A percentile compares a stretch with the other conserved stretches of the same genome.
phyloP scores from a whole-genome alignment of 352 stramenopile genomes.

The Phytopythium litorale region DNA sequence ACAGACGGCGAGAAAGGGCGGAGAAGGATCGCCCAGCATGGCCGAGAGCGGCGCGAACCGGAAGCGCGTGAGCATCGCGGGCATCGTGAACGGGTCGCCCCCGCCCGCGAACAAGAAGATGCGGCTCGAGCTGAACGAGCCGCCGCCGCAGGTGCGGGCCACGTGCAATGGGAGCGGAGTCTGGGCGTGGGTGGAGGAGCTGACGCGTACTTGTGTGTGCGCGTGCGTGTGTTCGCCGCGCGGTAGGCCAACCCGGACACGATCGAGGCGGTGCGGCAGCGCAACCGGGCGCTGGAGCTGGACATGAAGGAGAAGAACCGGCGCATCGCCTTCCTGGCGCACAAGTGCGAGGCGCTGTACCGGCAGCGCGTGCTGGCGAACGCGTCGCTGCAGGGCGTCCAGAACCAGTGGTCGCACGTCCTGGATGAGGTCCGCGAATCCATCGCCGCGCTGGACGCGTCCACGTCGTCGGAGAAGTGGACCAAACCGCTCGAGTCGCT shows the following conservation, averaged over 20 bases:
- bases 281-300: conserved; percentile 71
- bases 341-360: conserved; percentile 71
- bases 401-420: conserved; percentile 60
- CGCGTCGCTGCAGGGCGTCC: conserved; percentile 51
- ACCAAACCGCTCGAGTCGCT: conserved; percentile 24
- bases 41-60: conserved; percentile 22
- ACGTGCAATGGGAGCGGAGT: neutral
- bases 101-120: conserved; percentile 46
- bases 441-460: conserved; percentile 14
- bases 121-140: conserved; percentile 55
- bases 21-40: conserved; percentile 10
- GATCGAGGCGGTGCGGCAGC: conserved; percentile 65
- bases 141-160: conserved; percentile 39
- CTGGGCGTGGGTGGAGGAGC: neutral
- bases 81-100: conserved; percentile 6
- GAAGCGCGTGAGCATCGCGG: conserved; percentile 20
- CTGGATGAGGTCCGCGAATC: conserved; percentile 49
- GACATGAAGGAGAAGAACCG: conserved; percentile 83
- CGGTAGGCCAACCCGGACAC: conserved; percentile 66
- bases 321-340: conserved; percentile 57
- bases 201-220: neutral
- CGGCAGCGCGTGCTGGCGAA: conserved; percentile 40
- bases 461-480: conserved; percentile 24
- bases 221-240: neutral
- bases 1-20: neutral